Base-by-base conservation (phyloP, 2,329 filamentous ascomycete species). In the Fusarium sp. region DNA sequence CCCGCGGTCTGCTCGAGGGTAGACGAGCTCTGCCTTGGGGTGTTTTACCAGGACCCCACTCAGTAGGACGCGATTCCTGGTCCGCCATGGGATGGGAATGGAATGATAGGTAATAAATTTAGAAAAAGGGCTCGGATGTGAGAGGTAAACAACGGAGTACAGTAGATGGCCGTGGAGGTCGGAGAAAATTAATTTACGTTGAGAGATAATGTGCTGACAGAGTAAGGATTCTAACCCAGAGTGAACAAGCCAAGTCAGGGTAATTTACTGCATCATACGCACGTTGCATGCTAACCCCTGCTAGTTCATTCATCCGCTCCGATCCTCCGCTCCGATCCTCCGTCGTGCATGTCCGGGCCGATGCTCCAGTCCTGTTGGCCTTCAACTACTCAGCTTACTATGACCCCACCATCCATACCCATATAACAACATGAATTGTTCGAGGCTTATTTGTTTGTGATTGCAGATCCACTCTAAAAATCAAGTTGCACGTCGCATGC, bases 241-340 rank as follows among this genome's bases (percentile, higher is more conserved):
- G 1, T 13, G 49, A 4, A 38, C 26, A 52, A 41, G 49, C 26
- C 27, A 26, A 1, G 26, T 17, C n/a, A 50, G 5, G 23, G n/a
- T 58, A 50, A 32, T 58, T 38, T 20, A 18, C 33, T 58, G 35
- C 55, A 57, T 33, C 38, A 26, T 32, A 41, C 10, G 33, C 35
- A 53, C 49, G 30, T 30, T 30, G 30, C 30, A 30, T 30, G 30
- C 30, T 30, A 18, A 60, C 27, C 62, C 62, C 48, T 64, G 44
- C n/a, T 41, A 9, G 3, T 26, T 4, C 20, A 6, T 64, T 69
- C 52, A 26, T 69, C 67, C 67, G 67, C 42, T 38, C 40, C 60
- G 60, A 67, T 46, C 60, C 60, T 64, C 64, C 60, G 54, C 40
- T 23, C 63, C 60, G 60, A 45, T 66, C 45, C 44, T 49, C 60